Percentiles rank a stretch among this genome's conserved stretches.
Evolutionary conservation across 2,329 filamentous ascomycete species (phyloP).

Genomic region (Thelonectria blattea): DNA sequence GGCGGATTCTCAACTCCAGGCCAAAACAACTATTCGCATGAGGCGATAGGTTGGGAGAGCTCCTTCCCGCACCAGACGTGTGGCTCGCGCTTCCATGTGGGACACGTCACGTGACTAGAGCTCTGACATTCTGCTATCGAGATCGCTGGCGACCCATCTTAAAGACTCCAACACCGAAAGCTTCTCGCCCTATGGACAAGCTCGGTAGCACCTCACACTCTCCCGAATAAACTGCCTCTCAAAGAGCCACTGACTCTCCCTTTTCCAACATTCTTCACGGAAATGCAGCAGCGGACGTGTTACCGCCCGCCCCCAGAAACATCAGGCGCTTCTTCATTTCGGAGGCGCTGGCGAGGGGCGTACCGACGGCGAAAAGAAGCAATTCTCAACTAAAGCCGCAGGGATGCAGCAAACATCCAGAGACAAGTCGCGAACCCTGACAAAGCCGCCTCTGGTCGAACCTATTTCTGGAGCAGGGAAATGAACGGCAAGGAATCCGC

Average conservation of each 20-base stretch:
- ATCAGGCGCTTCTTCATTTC: neutral
- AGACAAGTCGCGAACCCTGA: neutral
- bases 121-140: neutral
- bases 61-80: neutral
- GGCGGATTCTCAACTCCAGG: too few relatives aligned
- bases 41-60: neutral
- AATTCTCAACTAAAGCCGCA: conserved; percentile 9
- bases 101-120: neutral
- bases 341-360: neutral
- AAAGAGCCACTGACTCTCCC: too few relatives aligned
- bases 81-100: neutral
- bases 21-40: neutral
- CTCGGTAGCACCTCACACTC: too few relatives aligned
- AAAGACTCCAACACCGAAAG: neutral
- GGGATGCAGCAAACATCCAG: neutral
- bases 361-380: conserved; percentile 3
- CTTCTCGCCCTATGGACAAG: neutral
- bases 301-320: neutral
- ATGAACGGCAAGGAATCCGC: neutral
- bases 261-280: too few relatives aligned
- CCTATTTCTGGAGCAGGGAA: neutral
- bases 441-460: too few relatives aligned
- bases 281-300: neutral
- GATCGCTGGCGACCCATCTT: neutral
- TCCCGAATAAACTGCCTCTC: too few relatives aligned